A percentile compares a stretch with the other conserved stretches of the same genome.
Conservation (phyloP, 805 yeast genomes). For the Kluyveromyces wickerhamii region DNA sequence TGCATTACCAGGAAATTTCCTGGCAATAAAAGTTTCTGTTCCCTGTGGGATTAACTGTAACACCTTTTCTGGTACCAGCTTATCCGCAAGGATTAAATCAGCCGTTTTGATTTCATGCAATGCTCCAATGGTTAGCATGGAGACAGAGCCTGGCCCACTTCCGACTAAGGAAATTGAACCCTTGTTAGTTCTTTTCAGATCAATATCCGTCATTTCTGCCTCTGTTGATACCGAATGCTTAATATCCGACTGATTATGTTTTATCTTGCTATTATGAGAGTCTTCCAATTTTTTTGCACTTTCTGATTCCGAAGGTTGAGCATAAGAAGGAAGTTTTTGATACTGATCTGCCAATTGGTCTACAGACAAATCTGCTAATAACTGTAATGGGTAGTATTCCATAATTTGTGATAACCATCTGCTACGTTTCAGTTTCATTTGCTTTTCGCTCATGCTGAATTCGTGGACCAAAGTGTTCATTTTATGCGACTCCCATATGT, state of each 20-base stretch:
- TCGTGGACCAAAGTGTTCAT: slow-evolving; percentile 59
- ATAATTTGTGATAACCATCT: slow-evolving; percentile 87
- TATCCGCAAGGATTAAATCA: slow-evolving; percentile 81
- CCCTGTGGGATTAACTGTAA: slow-evolving; percentile 70
- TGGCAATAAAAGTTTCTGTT: slow-evolving; percentile 76
- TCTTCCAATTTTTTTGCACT: neutral
- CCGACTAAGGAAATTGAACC: slow-evolving; percentile 83
- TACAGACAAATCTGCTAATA: slow-evolving; percentile 51
- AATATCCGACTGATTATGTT: neutral
- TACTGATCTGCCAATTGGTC: slow-evolving; percentile 25
- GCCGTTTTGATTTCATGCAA: slow-evolving; percentile 71
- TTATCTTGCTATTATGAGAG: neutral
- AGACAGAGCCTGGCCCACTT: slow-evolving; percentile 86
- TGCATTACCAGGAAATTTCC: slow-evolving; percentile 95
- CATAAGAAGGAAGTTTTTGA: neutral
- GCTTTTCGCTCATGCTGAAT: slow-evolving; percentile 44
- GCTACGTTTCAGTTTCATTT: slow-evolving; percentile 50
- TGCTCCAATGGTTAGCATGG: slow-evolving; percentile 80
- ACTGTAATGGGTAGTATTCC: slow-evolving; percentile 75
- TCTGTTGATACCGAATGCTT: neutral
- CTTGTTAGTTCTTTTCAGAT: slow-evolving; percentile 6
- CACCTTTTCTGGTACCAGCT: slow-evolving; percentile 84
- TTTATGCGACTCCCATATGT: slow-evolving; percentile 49
- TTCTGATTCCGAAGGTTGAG: neutral
- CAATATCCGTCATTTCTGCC: neutral